Evolutionary conservation across 805 yeast species (phyloP).

Genomic region (Cyberlindnera subsufficiens): DNA sequence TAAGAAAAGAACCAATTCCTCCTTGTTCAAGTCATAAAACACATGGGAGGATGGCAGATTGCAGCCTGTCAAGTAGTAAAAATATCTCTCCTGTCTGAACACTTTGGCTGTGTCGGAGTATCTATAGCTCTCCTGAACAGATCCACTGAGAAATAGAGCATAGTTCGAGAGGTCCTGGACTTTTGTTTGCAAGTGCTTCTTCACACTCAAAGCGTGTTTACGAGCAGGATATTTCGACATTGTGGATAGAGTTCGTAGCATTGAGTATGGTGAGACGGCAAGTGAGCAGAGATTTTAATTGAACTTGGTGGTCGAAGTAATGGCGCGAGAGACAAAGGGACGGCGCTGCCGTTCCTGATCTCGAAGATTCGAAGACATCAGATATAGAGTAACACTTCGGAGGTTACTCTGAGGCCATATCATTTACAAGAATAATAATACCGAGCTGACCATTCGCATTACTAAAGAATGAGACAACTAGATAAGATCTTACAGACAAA

Average conservation of each 20-base stretch:
- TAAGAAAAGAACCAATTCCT: conserved; percentile 63
- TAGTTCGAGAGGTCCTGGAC: conserved; percentile 22
- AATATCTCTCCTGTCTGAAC: conserved; percentile 86
- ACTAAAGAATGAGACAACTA: not conserved
- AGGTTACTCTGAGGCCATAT: too few relatives aligned
- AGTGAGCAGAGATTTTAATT: too few relatives aligned
- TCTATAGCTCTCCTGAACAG: conserved; percentile 49
- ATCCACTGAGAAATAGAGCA: conserved; percentile 59
- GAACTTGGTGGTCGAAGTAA: too few relatives aligned
- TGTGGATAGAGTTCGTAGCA: conserved; percentile 6
- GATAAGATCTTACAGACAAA: not conserved
- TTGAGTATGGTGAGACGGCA: not conserved
- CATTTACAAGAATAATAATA: too few relatives aligned
- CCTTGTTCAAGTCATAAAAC: conserved; percentile 46
- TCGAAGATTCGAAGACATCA: conserved; percentile 9
- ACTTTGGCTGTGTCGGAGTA: conserved; percentile 77
- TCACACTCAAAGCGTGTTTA: conserved; percentile 57
- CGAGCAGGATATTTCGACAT: conserved; percentile 74
- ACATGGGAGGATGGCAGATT: conserved; percentile 74
- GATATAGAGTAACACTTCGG: conserved; percentile 32
- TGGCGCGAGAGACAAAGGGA: too few relatives aligned
- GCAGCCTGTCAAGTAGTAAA: conserved; percentile 80
- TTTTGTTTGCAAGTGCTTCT: conserved; percentile 29
- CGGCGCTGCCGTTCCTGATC: too few relatives aligned
- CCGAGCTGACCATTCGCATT: too few relatives aligned